A percentile compares a stretch with the other conserved stretches of the same genome.
These are phyloP conservation scores for Hysterangium stoloniferum DNA, from an alignment of 768 basidiomycete species.

Conservation along the genomic window DNA sequence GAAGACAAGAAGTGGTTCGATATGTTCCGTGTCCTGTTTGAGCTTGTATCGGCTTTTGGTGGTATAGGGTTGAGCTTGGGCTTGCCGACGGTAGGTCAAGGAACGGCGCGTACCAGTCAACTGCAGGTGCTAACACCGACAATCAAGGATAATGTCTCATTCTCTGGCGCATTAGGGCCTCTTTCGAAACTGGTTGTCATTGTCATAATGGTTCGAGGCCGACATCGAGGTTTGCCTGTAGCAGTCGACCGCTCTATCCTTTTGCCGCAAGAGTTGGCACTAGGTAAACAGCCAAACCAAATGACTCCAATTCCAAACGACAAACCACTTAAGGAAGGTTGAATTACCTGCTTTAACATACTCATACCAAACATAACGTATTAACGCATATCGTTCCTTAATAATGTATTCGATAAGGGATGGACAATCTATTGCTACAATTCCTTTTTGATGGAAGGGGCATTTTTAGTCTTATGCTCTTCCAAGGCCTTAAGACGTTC, in stretches of 20 bases:
- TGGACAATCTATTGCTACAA: constrained; percentile 11
- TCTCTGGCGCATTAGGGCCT: constrained; percentile 68
- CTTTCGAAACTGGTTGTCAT: constrained; percentile 84
- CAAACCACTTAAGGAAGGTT: neutral
- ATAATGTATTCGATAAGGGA: neutral
- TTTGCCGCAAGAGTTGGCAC: constrained; percentile 53
- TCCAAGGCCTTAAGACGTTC: constrained; percentile 84
- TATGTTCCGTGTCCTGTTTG: constrained; percentile 46
- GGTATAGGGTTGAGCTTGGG: constrained; percentile 88
- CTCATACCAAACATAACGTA: neutral
- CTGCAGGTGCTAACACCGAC: constrained; percentile 10
- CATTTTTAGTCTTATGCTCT: constrained; percentile 34
- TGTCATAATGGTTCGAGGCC: constrained; percentile 87
- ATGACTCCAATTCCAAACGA: neutral
- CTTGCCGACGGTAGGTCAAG: constrained; percentile 62
- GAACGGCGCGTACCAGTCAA: constrained; percentile 1
- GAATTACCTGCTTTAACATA: neutral
- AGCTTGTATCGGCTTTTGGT: constrained; percentile 81
- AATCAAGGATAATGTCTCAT: constrained; percentile 65
- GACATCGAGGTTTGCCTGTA: constrained; percentile 82
- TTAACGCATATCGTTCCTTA: too few relatives aligned
- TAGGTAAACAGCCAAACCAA: neutral
- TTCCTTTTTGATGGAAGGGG: constrained; percentile 24
- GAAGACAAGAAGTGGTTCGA: constrained; percentile 8
- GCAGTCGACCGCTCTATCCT: constrained; percentile 85